Evolutionary conservation across 1,284 basidiomycete genomes (phyloP), one percentile per base, ranked within the genome.

Genomic region (Apiotrichum domesticum): DNA sequence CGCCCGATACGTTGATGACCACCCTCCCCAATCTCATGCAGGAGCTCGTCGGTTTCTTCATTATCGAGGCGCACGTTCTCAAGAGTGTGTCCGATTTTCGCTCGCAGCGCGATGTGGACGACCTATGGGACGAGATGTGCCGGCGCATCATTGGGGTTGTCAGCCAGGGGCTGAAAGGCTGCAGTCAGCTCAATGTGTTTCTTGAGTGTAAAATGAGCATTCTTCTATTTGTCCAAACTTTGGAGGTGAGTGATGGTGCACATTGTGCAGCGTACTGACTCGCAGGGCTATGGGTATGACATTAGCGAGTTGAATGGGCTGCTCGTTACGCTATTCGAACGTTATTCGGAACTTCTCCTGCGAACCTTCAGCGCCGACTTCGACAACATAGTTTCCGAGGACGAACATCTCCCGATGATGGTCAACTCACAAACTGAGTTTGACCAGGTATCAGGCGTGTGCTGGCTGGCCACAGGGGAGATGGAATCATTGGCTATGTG

Each of bases 31-130:
- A 83, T 32, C 79, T 96, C 15, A 87, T 90, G 42, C 87, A 97
- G 75, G 90, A 98, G 75, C 90, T 98, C 60, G 88, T 94, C n/a
- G 96, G 96, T 0, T 99, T 97, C 78, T 98, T 99, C 79, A 91
- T 98, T 58, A 87, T 98, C 62, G 96, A 99, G 75, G 86, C 85
- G 5, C 88, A 97, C 69, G 94, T 99, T 0, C 82, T 98, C 5
- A 84, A 87, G 64, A 92, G 91, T 0, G 91, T 92, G 6, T 77
- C 77, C 3, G 72, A 76, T 21, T 98, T 98, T 78, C 84, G 96
- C 11, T 89, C 88, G 13, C 85, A 88, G 66, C 81, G 85, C 39
- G 93, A 98, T 63, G 87, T 98, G 0, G 94, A 98, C 65, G 92
- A 96, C 64, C 82, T 99, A 6, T 99, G 96, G 95, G 90, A 97